A percentile compares a stretch with the other conserved stretches of the same genome.
These are phyloP conservation scores for Polytrichum formosum DNA, from an alignment of 225 moss, liverwort and hornwort genomes.

Conservation along the genomic window DNA sequence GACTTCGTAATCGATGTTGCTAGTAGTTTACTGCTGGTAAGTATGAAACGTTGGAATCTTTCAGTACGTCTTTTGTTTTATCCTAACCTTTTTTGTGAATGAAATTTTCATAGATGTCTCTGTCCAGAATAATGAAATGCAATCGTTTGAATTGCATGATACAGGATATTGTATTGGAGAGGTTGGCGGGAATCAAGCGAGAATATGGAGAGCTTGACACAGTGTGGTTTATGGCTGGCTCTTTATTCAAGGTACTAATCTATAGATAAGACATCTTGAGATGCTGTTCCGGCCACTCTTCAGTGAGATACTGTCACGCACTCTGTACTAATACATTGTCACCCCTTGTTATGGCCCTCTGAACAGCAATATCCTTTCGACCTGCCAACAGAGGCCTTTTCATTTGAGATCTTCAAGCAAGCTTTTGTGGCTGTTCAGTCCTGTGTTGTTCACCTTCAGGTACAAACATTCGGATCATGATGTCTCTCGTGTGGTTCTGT, in stretches of 20 bases:
- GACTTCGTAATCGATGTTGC: no score
- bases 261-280: no score
- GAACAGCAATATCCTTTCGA: conserved; percentile 98
- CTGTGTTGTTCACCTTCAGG: conserved; percentile 99
- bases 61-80: no score
- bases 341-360: conserved; percentile 2
- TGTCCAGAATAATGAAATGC: not conserved
- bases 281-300: no score
- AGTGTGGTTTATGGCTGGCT: conserved; percentile 99
- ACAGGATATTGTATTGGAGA: conserved; percentile 89
- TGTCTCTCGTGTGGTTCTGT: no score
- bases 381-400: conserved; percentile 95
- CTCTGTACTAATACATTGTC: not conserved
- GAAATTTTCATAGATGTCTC: not conserved
- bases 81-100: no score
- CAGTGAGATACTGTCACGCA: no score
- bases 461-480: conserved; percentile 12
- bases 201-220: conserved; percentile 98
- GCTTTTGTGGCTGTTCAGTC: conserved; percentile 99
- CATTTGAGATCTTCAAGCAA: conserved; percentile 99
- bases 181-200: conserved; percentile 92
- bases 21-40: no score
- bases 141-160: conserved; percentile 4
- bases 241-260: conserved; percentile 80
- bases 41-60: no score